Percentiles rank a stretch among this genome's conserved stretches.
These are phyloP conservation scores for Elaeis oleifera DNA, from an alignment of 202 grass and related monocot genomes.

Conservation along the genomic window DNA sequence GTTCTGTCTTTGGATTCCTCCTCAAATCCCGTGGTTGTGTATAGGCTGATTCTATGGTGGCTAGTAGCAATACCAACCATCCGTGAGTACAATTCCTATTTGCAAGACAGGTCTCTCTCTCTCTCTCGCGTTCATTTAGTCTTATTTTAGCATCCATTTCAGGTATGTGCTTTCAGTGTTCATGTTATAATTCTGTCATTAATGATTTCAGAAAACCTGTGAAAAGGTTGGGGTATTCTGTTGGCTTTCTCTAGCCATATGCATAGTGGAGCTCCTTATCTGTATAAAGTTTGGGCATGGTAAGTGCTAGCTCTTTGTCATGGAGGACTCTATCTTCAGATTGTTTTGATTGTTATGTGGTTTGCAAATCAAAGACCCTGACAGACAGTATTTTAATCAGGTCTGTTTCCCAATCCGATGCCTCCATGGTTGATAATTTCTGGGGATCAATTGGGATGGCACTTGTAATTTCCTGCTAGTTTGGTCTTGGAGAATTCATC, in stretches of 20 bases:
- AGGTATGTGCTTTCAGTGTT: too few species aligned
- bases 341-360: too few species aligned
- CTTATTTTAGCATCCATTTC: too few species aligned
- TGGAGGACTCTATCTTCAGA: too few species aligned
- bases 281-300: conserved; percentile 27
- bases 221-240: conserved; percentile 28
- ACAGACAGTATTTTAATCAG: neutral
- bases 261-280: conserved; percentile 27
- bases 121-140: too few species aligned
- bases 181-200: too few species aligned
- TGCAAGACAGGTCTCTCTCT: conserved; percentile 19
- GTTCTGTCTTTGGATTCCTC: conserved; percentile 26
- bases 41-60: conserved; percentile 30
- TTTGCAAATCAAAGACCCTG: too few species aligned
- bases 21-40: conserved; percentile 26
- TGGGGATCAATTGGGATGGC: neutral
- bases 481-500: conserved; percentile 22
- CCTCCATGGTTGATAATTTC: conserved; percentile 12
- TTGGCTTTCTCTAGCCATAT: conserved; percentile 28
- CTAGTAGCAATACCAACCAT: conserved; percentile 28
- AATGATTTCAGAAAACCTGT: conserved; percentile 14
- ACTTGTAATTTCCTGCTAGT: conserved; percentile 3
- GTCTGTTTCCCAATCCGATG: conserved; percentile 24
- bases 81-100: conserved; percentile 24
- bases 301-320: neutral